Evolutionary conservation across 768 basidiomycete species (phyloP), one percentile per base, ranked within the genome.

Genomic region (Cyathus striatus): DNA sequence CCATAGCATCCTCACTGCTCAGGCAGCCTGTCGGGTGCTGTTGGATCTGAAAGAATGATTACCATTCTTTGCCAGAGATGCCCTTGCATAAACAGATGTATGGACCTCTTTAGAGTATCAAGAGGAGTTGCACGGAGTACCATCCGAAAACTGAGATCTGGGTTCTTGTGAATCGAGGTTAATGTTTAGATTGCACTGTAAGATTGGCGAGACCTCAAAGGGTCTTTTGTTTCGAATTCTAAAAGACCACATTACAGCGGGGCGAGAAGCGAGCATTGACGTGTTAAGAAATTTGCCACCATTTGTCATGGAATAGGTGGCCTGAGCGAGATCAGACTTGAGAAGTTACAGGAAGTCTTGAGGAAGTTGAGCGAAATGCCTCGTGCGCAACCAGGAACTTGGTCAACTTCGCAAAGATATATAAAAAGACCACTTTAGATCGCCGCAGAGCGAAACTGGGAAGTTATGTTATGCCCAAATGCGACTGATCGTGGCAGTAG

Each of bases 191-290:
- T 48, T 49, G 59, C 60, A 61, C 57, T 55, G 39, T 48, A 53
- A 62, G 66, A 65, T 68, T 64, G 49, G 60, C 60, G 62, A 65
- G 50, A 57, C 57, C 46, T 30, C 16, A 20, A 24, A 16, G n/a
- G n/a, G n/a, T n/a, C 23, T 16, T 18, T 43, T 30, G 27, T 39
- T 45, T 40, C 38, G 44, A 45, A 47, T 49, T 46, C 52, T 48
- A 47, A 53, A 49, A 41, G 42, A 33, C 39, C 25, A 21, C 23
- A 20, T 49, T 36, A 41, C 45, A 18, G 44, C 42, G 24, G 40
- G 44, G 48, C 23, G 49, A 50, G 51, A 45, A 49, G 50, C 53
- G 43, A 55, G 54, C 49, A 49, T 59, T 58, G 61, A 62, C 57
- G 56, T 55, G 48, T 51, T 43, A 48, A 52, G 44, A 48, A 49